Conservation (phyloP, 108 stramenopile genomes). For the Fistulifera pelliculosa region DNA sequence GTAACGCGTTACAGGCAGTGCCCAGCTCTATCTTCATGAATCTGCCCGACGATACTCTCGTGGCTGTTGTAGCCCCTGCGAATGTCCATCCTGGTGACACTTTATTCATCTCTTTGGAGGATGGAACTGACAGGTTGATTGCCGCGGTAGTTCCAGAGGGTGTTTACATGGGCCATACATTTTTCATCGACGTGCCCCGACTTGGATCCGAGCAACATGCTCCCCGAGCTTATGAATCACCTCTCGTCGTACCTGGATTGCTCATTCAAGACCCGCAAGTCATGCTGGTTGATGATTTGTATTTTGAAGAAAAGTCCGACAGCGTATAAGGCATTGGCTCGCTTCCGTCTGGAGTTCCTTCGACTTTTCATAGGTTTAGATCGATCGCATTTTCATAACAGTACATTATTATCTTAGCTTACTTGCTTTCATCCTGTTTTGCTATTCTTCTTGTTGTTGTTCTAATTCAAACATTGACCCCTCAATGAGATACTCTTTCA, state of each 20-base stretch:
- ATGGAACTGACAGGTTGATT: slow-evolving; percentile 3
- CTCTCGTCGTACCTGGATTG: background rate
- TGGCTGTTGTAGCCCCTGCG: background rate
- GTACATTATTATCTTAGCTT: background rate
- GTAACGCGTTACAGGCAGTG: slow-evolving; percentile 8
- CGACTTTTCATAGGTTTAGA: too few relatives aligned
- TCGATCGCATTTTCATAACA: background rate
- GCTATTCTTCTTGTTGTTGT: slow-evolving; percentile 4
- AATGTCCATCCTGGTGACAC: slow-evolving; percentile 1
- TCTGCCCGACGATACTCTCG: background rate
- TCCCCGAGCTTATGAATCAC: background rate
- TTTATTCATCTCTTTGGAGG: background rate
- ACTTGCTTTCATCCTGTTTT: slow-evolving; percentile 2
- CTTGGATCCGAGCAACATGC: background rate
- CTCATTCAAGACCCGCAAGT: background rate
- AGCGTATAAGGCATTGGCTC: too few relatives aligned
- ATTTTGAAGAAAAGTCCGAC: background rate
- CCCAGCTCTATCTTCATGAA: background rate
- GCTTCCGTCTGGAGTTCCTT: too few relatives aligned
- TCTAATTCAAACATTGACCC: slow-evolving; percentile 50
- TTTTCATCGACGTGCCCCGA: slow-evolving; percentile 1
- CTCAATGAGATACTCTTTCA: slow-evolving; percentile 60
- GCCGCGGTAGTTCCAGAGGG: background rate
- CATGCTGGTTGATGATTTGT: background rate
- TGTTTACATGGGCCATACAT: slow-evolving; percentile 1